Evolutionary conservation across 306 rosid species (phyloP).

Genomic region (Cucurbita pepo): DNA sequence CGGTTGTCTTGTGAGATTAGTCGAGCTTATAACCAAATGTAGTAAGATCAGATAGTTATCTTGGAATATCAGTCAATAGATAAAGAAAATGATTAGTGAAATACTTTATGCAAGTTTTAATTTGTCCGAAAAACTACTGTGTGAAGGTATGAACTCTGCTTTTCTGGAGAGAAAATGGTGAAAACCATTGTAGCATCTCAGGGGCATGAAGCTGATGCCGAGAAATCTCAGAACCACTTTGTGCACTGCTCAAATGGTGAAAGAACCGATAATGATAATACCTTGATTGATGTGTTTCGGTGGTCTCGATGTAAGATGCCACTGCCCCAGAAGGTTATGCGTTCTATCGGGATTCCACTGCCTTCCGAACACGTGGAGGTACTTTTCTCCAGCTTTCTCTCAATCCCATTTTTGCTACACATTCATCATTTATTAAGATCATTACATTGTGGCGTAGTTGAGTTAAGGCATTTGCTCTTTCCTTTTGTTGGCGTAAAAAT

Average conservation of each 20-base stretch:
- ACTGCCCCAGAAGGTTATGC: slow-evolving; percentile 73
- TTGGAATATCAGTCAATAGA: too few relatives aligned
- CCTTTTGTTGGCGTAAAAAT: neutral
- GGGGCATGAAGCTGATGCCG: slow-evolving; percentile 37
- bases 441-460: neutral
- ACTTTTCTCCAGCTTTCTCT: slow-evolving; percentile 7
- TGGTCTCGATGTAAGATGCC: slow-evolving; percentile 91
- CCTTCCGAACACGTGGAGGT: slow-evolving; percentile 85
- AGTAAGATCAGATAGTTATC: too few relatives aligned
- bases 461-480: neutral
- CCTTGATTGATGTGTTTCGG: slow-evolving; percentile 57
- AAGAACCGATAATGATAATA: slow-evolving; percentile 41
- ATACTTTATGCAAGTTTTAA: neutral
- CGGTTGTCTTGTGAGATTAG: too few relatives aligned
- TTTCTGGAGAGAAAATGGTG: slow-evolving; percentile 61
- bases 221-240: slow-evolving; percentile 57
- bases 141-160: slow-evolving; percentile 81
- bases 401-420: neutral
- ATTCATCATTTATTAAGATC: neutral
- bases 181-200: slow-evolving; percentile 38
- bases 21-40: too few relatives aligned
- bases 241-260: slow-evolving; percentile 51
- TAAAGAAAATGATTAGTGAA: neutral
- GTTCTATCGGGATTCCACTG: slow-evolving; percentile 65
- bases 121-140: slow-evolving; percentile 6